Conservation (phyloP, 179 eudicot species). For the Silene vulgaris region DNA sequence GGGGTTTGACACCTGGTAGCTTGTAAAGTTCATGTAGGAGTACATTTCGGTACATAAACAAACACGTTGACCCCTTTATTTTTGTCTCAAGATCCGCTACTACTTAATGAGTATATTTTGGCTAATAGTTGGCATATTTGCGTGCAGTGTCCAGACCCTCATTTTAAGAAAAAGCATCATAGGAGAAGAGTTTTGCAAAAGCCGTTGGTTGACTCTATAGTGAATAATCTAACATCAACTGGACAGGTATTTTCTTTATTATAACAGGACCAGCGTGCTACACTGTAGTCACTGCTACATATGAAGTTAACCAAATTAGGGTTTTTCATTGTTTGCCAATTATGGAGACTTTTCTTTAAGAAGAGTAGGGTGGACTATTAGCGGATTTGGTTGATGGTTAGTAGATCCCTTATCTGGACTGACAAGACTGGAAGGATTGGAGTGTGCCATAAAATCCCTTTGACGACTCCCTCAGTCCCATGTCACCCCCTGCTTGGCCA, state of each 20-base stretch:
- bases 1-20: background rate
- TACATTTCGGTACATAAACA: background rate
- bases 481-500: too few species aligned
- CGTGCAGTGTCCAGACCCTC: conserved; percentile 94
- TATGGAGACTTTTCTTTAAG: too few species aligned
- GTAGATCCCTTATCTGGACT: too few species aligned
- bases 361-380: too few species aligned
- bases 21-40: background rate
- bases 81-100: background rate
- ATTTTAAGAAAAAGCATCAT: conserved; percentile 77
- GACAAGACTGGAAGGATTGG: too few species aligned
- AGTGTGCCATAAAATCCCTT: too few species aligned
- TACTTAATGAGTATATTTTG: conserved; percentile 11
- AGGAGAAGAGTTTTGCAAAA: conserved; percentile 92
- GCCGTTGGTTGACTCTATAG: conserved; percentile 71
- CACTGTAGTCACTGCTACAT: background rate
- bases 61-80: background rate
- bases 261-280: background rate
- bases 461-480: too few species aligned
- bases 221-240: conserved; percentile 41
- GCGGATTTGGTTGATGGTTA: too few species aligned
- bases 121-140: conserved; percentile 13
- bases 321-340: background rate
- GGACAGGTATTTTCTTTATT: conserved; percentile 60
- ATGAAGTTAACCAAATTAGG: background rate